These are phyloP conservation scores for Thielaviopsis ethacetica DNA, from an alignment of 2,329 filamentous ascomycete genomes.

Conservation along the genomic window DNA sequence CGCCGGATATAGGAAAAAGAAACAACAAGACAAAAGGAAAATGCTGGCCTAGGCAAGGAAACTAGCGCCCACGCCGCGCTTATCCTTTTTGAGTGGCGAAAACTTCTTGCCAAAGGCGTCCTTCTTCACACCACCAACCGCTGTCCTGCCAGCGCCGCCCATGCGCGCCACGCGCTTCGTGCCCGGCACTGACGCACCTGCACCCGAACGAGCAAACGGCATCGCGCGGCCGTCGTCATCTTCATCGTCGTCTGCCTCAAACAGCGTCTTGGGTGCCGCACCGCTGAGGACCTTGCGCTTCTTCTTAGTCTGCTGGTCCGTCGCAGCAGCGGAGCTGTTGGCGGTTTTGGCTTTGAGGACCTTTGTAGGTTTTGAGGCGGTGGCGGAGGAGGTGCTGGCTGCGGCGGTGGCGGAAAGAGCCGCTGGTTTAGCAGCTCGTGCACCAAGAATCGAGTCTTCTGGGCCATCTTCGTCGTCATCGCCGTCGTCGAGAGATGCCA, in stretches of 20 bases:
- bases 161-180: slow-evolving; percentile 1
- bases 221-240: slow-evolving; percentile 13
- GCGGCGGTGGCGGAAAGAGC: neutral
- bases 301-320: slow-evolving; percentile 39
- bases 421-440: neutral
- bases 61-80: slow-evolving; percentile 44
- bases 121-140: slow-evolving; percentile 21
- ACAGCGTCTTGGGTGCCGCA: slow-evolving; percentile 35
- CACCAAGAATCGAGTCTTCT: neutral
- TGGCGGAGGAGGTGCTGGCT: slow-evolving; percentile 3
- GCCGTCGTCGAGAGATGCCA: neutral
- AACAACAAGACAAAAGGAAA: neutral
- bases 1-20: neutral
- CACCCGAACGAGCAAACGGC: slow-evolving; percentile 1
- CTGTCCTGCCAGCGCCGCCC: slow-evolving; percentile 5
- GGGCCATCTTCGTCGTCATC: neutral
- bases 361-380: neutral
- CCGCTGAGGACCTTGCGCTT: slow-evolving; percentile 56
- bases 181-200: slow-evolving; percentile 11
- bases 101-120: slow-evolving; percentile 35
- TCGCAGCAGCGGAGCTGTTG: neutral
- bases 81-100: slow-evolving; percentile 57
- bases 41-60: slow-evolving; percentile 30
- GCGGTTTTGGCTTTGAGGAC: slow-evolving; percentile 8
- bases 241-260: slow-evolving; percentile 49